Base-by-base conservation (phyloP, 164 flowering plant genomes). In the Berberis vulgaris region DNA sequence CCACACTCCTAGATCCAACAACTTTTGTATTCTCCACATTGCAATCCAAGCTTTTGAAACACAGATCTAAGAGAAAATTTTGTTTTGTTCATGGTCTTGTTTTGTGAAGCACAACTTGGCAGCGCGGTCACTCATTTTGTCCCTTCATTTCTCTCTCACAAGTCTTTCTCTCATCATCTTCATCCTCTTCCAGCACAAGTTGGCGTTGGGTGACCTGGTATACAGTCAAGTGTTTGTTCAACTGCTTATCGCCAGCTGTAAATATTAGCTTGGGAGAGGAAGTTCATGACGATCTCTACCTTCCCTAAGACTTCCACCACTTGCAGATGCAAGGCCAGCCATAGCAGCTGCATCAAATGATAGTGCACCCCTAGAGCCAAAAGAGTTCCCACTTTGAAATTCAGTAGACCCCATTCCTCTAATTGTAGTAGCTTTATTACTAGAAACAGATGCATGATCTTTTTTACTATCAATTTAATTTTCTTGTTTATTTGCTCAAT, bases 311-410 rank as follows among this genome's bases (percentile, higher is more conserved):
- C 96, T 91, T 81, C 94, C 79, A 65, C 82, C 81, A 71, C 84
- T 81, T 39, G 84, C 83, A 63, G 99, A 81, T 63, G 91, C 77
- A 73, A 87, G 87, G 47, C 97, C 97, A 69, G 96, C 90, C 96
- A 89, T 94, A 11, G 97, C 96, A 72, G 96, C 99, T 63, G 99
- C 96, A 69, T 95, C 97, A 82, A 89, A 91, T 57, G 96, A 89
- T 91, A 91, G 83, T 43, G 85, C 90, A 65, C 99, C 96, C 77
- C 82, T 86, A 47, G 99, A 83, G 70, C 84, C 83, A 70, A 76
- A 86, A 62, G 91, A 76, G 71, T 65, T 75, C 41, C 86, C 81
- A 72, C 81, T 76, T 69, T 84, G 71, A 64, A 82, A 79, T 46
- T 88, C 96, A 52, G 77, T 54, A 61, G 88, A 71, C 62, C 85